phyloP scores from a whole-genome alignment of 768 basidiomycete species.

The Sarcomyxa edulis region DNA sequence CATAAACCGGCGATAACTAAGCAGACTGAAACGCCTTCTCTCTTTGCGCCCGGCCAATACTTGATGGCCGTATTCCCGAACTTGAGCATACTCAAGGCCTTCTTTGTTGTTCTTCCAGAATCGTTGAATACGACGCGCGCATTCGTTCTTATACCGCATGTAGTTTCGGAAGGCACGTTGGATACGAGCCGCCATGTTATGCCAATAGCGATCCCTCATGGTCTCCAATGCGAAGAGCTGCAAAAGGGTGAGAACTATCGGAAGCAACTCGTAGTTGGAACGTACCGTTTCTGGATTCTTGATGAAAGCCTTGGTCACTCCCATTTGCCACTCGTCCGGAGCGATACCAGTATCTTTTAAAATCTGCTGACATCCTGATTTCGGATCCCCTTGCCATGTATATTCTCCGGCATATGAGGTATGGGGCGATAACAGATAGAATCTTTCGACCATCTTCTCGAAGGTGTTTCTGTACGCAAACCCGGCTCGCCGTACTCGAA shows the following conservation, averaged over 20 bases:
- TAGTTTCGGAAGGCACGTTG: constrained; percentile 97
- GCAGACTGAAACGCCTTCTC: constrained; percentile 84
- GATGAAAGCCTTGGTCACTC: constrained; percentile 96
- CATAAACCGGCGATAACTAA: constrained; percentile 91
- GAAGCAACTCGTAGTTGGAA: constrained; percentile 5
- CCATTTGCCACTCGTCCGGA: constrained; percentile 99
- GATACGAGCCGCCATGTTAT: constrained; percentile 97
- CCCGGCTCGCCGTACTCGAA: constrained; percentile 93
- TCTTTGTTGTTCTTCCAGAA: constrained; percentile 99
- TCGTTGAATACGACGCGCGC: constrained; percentile 89
- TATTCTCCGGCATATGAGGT: constrained; percentile 99
- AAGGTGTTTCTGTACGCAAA: constrained; percentile 99
- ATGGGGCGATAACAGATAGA: constrained; percentile 90
- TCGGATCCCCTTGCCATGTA: constrained; percentile 88
- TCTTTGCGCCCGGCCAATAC: constrained; percentile 90
- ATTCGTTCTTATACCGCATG: constrained; percentile 92
- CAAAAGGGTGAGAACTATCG: constrained; percentile 5
- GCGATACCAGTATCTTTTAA: constrained; percentile 93
- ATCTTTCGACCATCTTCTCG: constrained; percentile 98
- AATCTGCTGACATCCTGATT: constrained; percentile 89
- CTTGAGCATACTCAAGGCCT: constrained; percentile 78
- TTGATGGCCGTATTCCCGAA: constrained; percentile 94
- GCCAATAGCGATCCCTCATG: constrained; percentile 99
- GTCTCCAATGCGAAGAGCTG: constrained; percentile 97
- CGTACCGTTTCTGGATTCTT: constrained; percentile 97